Evolutionary conservation across 352 stramenopile genomes (phyloP).

Genomic region (Pythium apleroticum): DNA sequence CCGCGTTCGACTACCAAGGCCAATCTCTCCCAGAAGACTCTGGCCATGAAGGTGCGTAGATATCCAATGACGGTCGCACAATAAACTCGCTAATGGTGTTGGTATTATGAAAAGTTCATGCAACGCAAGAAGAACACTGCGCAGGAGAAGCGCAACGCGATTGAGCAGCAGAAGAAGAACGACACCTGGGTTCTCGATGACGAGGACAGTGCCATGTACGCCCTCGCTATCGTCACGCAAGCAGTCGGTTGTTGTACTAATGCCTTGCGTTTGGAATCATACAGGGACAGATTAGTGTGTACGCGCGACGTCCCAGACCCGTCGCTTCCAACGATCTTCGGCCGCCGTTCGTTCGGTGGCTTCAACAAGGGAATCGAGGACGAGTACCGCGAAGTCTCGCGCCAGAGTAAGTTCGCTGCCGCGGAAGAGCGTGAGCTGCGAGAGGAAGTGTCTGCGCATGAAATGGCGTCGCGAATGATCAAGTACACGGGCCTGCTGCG

Average conservation of each 20-base stretch:
- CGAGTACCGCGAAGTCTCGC: conserved; percentile 63
- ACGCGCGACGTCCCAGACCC: conserved; percentile 64
- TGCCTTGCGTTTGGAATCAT: no score
- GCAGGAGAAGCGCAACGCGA: conserved; percentile 47
- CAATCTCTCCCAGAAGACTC: conserved; percentile 74
- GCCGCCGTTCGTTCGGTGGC: conserved; percentile 71
- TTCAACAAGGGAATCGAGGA: conserved; percentile 86
- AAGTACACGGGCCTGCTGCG: conserved; percentile 80
- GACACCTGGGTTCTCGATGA: conserved; percentile 59
- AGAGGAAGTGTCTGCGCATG: conserved; percentile 81
- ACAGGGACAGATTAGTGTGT: conserved; percentile 47
- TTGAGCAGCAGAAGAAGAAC: conserved; percentile 56
- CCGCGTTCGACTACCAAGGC: conserved; percentile 42
- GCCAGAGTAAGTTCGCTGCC: conserved; percentile 54
- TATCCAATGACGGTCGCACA: neutral
- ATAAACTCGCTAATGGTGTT: neutral
- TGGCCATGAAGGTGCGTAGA: conserved; percentile 76
- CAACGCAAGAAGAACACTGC: conserved; percentile 77
- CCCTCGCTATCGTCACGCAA: no score
- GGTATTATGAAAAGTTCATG: conserved; percentile 60
- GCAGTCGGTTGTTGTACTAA: no score
- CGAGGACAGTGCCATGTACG: conserved; percentile 23
- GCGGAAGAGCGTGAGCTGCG: conserved; percentile 70
- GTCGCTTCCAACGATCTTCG: conserved; percentile 73
- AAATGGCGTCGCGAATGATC: conserved; percentile 81